Evolutionary conservation across 1,284 basidiomycete species (phyloP).

Genomic region (Malassezia obtusa): DNA sequence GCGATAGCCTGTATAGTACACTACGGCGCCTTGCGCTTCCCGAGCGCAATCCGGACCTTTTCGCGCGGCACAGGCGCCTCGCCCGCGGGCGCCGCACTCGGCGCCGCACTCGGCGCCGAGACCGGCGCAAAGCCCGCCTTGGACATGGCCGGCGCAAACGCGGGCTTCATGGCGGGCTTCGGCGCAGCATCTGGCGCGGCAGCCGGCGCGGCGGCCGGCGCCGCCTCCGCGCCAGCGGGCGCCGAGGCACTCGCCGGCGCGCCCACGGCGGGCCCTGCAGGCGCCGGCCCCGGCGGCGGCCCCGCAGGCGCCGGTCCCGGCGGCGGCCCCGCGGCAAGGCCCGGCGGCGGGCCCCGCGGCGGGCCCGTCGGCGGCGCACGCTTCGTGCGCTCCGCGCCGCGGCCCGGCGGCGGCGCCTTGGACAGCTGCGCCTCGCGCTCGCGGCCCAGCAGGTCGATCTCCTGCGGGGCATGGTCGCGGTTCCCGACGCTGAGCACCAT

Average conservation of each 20-base stretch:
- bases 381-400: neutral
- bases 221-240: neutral
- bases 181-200: neutral
- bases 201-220: neutral
- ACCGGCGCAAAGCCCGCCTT: conserved; percentile 2
- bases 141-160: conserved; percentile 6
- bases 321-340: neutral
- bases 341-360: neutral
- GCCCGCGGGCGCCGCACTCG: neutral
- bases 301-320: neutral
- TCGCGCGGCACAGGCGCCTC: conserved; percentile 7
- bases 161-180: conserved; percentile 10
- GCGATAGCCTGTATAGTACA: conserved; percentile 7
- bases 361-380: neutral
- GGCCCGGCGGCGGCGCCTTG: neutral
- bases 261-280: neutral
- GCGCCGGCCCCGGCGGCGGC: neutral
- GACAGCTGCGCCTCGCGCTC: conserved; percentile 7
- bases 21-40: conserved; percentile 12
- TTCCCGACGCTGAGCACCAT: conserved; percentile 46
- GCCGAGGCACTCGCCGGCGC: neutral
- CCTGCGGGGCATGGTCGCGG: conserved; percentile 35
- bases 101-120: neutral
- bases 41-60: conserved; percentile 11
- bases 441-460: conserved; percentile 31